These are phyloP conservation scores for Mrakia frigida DNA, from an alignment of 768 basidiomycete species.

Conservation along the genomic window DNA sequence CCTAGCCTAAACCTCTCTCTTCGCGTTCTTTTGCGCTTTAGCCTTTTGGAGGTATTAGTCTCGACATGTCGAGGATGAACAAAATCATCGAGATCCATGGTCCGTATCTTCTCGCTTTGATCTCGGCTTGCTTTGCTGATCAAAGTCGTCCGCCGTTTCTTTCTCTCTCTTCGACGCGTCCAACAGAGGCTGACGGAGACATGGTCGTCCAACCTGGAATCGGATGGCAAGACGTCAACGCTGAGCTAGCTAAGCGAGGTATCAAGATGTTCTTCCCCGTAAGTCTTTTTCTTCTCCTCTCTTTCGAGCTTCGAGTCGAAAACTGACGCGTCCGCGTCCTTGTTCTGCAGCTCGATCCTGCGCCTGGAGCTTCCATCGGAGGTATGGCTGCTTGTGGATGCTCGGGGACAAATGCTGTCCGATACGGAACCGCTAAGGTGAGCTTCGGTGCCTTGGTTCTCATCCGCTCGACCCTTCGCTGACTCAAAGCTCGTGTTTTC, in stretches of 20 bases:
- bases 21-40: no score
- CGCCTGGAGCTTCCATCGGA: conserved; percentile 63
- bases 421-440: conserved; percentile 70
- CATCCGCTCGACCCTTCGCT: no score
- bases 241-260: conserved; percentile 60
- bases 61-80: conserved; percentile 76
- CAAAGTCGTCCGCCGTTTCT: not conserved
- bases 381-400: conserved; percentile 45
- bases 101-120: not conserved
- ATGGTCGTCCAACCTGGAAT: conserved; percentile 62
- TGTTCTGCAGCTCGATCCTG: conserved; percentile 46
- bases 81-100: conserved; percentile 67
- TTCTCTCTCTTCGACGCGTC: not conserved
- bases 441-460: no score
- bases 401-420: conserved; percentile 62
- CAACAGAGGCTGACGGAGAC: conserved; percentile 25
- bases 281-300: not conserved
- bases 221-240: conserved; percentile 74
- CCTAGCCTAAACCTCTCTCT: not conserved
- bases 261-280: conserved; percentile 86
- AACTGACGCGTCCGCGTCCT: conserved; percentile 1
- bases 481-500: no score
- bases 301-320: not conserved
- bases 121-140: not conserved
- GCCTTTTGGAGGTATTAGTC: conserved; percentile 52